Percentiles rank a stretch among this genome's conserved stretches.
Evolutionary conservation across 495 filamentous ascomycete genomes (phyloP).

Genomic region (Hapsidospora chrysogenum): DNA sequence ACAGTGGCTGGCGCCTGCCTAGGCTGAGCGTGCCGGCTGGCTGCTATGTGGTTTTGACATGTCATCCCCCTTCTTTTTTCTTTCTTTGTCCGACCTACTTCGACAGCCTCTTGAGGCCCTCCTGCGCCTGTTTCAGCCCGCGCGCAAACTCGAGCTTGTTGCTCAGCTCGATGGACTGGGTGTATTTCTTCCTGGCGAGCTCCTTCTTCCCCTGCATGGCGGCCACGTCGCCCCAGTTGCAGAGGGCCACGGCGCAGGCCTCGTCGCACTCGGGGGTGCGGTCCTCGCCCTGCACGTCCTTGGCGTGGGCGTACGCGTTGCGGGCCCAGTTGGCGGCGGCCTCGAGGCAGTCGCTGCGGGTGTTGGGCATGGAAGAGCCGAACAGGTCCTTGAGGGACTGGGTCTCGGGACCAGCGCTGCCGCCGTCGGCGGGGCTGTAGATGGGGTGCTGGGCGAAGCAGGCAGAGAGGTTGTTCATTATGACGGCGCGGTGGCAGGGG

Average conservation of each 20-base stretch:
- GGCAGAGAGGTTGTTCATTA: conserved; percentile 64
- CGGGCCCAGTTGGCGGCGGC: conserved; percentile 57
- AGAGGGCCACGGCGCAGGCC: conserved; percentile 69
- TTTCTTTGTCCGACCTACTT: too few relatives aligned
- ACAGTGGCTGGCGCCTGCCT: too few relatives aligned
- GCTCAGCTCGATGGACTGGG: conserved; percentile 46
- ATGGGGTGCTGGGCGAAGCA: conserved; percentile 47
- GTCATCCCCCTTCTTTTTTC: too few relatives aligned
- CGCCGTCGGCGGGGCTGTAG: conserved; percentile 8
- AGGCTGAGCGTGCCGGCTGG: too few relatives aligned
- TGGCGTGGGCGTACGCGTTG: conserved; percentile 49
- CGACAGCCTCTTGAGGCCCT: conserved; percentile 34
- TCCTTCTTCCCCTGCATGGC: conserved; percentile 44
- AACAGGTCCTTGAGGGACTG: background rate
- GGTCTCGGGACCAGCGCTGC: background rate
- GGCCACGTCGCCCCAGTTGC: conserved; percentile 74
- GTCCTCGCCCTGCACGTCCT: conserved; percentile 24
- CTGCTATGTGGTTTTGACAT: too few relatives aligned
- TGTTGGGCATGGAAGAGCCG: conserved; percentile 1
- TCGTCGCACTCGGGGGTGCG: conserved; percentile 68
- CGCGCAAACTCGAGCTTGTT: conserved; percentile 46
- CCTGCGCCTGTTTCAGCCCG: conserved; percentile 42
- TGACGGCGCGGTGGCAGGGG: conserved; percentile 46
- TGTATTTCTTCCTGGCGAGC: conserved; percentile 46
- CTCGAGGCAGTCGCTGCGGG: conserved; percentile 22